Conservation (phyloP, 306 rosid species). For the Sophora flavescens region DNA sequence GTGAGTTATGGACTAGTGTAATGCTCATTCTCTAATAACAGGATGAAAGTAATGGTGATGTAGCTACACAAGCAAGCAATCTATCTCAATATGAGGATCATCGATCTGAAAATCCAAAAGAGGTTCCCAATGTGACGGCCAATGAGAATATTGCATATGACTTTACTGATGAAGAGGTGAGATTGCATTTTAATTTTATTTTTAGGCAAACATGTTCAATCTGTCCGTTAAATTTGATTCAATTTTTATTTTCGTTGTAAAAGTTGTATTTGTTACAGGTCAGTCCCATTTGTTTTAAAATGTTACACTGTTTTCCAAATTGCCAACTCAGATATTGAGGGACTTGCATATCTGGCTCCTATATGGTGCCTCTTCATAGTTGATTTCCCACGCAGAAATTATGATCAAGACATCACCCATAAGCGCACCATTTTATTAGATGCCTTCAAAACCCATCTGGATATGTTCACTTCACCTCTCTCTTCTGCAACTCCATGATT, state of each 20-base stretch:
- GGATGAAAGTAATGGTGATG: slow-evolving; percentile 66
- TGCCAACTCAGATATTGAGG: not conserved
- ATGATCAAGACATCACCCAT: slow-evolving; percentile 6
- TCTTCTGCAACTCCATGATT: not conserved
- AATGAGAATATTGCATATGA: slow-evolving; percentile 59
- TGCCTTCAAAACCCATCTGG: not conserved
- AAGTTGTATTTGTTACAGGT: not conserved
- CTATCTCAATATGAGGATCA: slow-evolving; percentile 45
- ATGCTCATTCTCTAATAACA: slow-evolving; percentile 58
- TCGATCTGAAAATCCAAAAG: slow-evolving; percentile 55
- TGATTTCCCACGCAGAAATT: not conserved
- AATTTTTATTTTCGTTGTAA: not conserved
- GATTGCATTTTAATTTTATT: slow-evolving; percentile 29
- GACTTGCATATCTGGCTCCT: slow-evolving; percentile 2
- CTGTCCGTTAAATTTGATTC: not conserved
- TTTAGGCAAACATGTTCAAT: not conserved
- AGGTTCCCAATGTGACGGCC: slow-evolving; percentile 47
- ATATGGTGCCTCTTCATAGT: slow-evolving; percentile 6
- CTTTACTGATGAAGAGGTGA: slow-evolving; percentile 87
- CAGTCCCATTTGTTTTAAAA: not conserved
- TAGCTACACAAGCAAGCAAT: slow-evolving; percentile 49
- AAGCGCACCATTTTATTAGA: not conserved
- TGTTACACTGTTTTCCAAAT: slow-evolving; percentile 18
- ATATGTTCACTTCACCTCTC: slow-evolving; percentile 1
- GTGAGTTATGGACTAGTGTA: slow-evolving; percentile 56